Conservation (phyloP, 768 basidiomycete genomes). For the Russula griseocarnosa region DNA sequence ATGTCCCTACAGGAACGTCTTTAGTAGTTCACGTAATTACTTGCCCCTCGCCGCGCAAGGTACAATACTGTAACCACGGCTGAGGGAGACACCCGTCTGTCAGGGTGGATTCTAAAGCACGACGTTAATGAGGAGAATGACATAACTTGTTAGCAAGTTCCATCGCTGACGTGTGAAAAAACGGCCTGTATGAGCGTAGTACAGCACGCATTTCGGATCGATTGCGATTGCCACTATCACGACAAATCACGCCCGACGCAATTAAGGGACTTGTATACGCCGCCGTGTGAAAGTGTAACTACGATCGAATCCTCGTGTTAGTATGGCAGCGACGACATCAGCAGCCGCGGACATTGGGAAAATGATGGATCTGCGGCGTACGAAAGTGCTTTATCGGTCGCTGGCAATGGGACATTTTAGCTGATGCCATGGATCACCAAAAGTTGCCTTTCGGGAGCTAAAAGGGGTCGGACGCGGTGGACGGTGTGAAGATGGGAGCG, state of each 20-base stretch:
- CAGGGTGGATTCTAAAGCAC: not conserved
- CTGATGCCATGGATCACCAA: constrained; percentile 1
- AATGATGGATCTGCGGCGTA: constrained; percentile 15
- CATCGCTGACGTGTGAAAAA: constrained; percentile 17
- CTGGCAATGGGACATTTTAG: constrained; percentile 1
- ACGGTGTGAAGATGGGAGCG: not conserved
- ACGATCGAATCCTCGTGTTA: not conserved
- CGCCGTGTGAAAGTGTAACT: constrained; percentile 15
- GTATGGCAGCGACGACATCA: constrained; percentile 8
- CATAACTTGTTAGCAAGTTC: constrained; percentile 18
- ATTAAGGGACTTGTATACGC: not conserved
- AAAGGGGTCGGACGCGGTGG: not conserved
- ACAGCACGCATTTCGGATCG: constrained; percentile 10
- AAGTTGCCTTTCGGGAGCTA: constrained; percentile 17
- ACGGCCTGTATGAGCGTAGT: not conserved
- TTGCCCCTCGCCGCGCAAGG: not conserved
- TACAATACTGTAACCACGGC: constrained; percentile 1
- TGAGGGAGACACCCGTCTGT: constrained; percentile 1
- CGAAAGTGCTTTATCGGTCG: constrained; percentile 4
- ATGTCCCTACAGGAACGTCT: not conserved
- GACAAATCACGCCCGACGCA: not conserved
- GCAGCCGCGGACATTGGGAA: constrained; percentile 14
- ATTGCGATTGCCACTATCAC: constrained; percentile 13
- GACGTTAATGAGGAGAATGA: constrained; percentile 9
- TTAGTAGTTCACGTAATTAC: constrained; percentile 2